Conservation (phyloP, 2,329 filamentous ascomycete genomes). For the Colletotrichum paranaense region DNA sequence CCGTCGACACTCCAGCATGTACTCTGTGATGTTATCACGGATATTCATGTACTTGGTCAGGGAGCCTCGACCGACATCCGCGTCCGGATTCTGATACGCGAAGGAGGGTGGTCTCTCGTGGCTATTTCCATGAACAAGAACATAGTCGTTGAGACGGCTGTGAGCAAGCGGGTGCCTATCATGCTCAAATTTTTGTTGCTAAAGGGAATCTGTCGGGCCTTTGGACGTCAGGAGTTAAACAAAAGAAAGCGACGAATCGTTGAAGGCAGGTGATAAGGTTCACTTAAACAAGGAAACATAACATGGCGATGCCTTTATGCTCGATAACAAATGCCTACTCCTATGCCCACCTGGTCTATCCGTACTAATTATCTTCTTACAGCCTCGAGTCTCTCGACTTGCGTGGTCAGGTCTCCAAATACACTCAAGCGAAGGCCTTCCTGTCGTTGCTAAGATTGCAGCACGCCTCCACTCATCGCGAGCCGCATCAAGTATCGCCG, state of each 20-base stretch:
- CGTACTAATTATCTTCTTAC: background rate
- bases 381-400: background rate
- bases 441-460: background rate
- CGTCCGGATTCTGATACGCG: background rate
- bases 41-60: background rate
- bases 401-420: background rate
- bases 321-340: background rate
- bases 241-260: background rate
- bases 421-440: background rate
- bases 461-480: background rate
- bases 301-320: background rate
- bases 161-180: background rate
- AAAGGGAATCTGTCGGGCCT: background rate
- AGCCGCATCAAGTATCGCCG: background rate
- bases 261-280: background rate
- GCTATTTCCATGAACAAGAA: background rate
- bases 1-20: background rate
- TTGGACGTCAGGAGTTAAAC: background rate
- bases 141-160: background rate
- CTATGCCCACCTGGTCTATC: background rate
- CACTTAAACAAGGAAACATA: background rate
- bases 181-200: background rate
- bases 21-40: background rate
- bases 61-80: background rate
- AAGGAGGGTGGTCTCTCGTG: background rate